Percentiles rank a stretch among this genome's conserved stretches.
Evolutionary conservation across 768 basidiomycete genomes (phyloP).

Genomic region (Boletus speciosus): DNA sequence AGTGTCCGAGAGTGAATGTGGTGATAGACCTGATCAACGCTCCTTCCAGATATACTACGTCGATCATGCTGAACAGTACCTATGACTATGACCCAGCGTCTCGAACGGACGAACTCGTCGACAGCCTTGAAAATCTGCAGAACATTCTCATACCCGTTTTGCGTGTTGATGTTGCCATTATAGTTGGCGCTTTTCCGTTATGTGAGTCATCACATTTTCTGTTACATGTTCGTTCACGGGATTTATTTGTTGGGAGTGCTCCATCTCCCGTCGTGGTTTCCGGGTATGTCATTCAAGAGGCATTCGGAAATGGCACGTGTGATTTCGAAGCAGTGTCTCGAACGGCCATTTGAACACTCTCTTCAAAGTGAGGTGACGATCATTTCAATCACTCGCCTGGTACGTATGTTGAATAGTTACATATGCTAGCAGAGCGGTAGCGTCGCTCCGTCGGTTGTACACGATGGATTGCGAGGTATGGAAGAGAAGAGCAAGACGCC

Average conservation of each 20-base stretch:
- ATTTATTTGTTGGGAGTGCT: neutral
- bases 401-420: neutral
- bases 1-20: neutral
- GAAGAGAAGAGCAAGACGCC: neutral
- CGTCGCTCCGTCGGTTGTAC: constrained; percentile 1
- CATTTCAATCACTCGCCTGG: too few species aligned
- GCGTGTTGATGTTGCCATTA: neutral
- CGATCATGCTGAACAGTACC: constrained; percentile 12
- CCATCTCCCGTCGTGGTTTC: constrained; percentile 10
- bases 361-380: constrained; percentile 3
- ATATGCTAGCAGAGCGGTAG: neutral
- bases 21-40: neutral
- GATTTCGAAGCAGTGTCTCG: neutral
- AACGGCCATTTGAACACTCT: neutral
- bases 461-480: constrained; percentile 1
- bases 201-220: constrained; percentile 2
- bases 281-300: constrained; percentile 13
- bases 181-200: neutral
- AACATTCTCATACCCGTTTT: neutral
- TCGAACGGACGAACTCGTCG: constrained; percentile 5
- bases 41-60: constrained; percentile 8
- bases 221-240: neutral
- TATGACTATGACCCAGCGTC: constrained; percentile 17
- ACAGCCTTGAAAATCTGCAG: neutral
- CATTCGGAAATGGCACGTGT: neutral